phyloP scores from a whole-genome alignment of 2,329 filamentous ascomycete genomes.

The Fusarium bulbicola region DNA sequence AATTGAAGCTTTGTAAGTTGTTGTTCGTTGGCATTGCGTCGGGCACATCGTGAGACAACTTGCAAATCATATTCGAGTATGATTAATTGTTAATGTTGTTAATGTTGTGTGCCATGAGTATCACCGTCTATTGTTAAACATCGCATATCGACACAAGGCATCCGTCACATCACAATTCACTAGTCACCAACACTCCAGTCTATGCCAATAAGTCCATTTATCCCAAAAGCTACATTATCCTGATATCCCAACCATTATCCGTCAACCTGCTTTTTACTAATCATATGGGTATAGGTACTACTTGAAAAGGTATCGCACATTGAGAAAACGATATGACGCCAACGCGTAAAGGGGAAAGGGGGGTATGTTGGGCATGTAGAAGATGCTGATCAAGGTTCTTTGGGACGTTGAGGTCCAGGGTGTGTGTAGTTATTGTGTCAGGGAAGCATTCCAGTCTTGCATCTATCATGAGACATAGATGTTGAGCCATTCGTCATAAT shows the following conservation, averaged over 20 bases:
- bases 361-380: constrained; percentile 12
- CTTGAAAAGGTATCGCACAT: constrained; percentile 86
- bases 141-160: background rate
- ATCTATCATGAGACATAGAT: constrained; percentile 24
- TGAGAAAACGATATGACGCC: constrained; percentile 80
- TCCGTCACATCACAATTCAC: background rate
- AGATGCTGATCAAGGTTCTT: constrained; percentile 3
- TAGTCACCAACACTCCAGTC: background rate
- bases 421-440: background rate
- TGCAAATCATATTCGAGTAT: background rate
- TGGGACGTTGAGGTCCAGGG: background rate
- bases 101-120: background rate
- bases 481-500: constrained; percentile 1
- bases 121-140: background rate
- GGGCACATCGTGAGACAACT: background rate
- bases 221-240: constrained; percentile 12
- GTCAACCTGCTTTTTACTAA: constrained; percentile 35
- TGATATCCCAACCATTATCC: constrained; percentile 9
- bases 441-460: constrained; percentile 14
- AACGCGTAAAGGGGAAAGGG: constrained; percentile 41
- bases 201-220: constrained; percentile 17
- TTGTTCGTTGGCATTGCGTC: background rate
- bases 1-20: constrained; percentile 86
- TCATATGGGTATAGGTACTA: constrained; percentile 58
- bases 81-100: background rate